These are phyloP conservation scores for Verticillium nubilum DNA, from an alignment of 2,329 filamentous ascomycete species.

Conservation along the genomic window DNA sequence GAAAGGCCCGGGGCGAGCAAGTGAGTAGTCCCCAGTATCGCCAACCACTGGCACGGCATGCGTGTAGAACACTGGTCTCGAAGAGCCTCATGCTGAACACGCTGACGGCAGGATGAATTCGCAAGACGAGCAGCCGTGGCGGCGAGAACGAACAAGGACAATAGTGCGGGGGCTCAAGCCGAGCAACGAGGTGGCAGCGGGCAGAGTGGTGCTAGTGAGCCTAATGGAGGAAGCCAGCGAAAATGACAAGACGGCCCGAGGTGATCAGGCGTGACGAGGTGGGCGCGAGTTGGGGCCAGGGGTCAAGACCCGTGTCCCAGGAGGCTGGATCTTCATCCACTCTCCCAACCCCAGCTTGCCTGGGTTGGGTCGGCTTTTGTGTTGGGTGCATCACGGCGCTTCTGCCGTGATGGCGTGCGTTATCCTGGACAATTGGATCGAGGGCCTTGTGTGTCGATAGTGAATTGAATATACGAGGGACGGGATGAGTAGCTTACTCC, in stretches of 20 bases:
- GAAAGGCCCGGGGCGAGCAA: conserved; percentile 32
- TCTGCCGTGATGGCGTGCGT: not conserved
- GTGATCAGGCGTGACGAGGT: not conserved
- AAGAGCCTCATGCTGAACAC: not conserved
- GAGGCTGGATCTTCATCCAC: not conserved
- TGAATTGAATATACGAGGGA: too few species aligned
- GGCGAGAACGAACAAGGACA: conserved; percentile 25
- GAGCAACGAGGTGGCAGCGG: conserved; percentile 10
- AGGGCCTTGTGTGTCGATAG: too few species aligned
- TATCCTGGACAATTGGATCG: too few species aligned
- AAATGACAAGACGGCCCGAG: not conserved
- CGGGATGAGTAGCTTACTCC: too few species aligned
- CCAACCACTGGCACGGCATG: not conserved
- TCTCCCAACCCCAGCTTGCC: not conserved
- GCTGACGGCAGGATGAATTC: conserved; percentile 25
- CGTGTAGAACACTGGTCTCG: not conserved
- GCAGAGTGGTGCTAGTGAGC: conserved; percentile 4
- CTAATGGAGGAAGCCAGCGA: not conserved
- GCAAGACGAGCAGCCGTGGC: conserved; percentile 27
- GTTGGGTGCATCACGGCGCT: not conserved
- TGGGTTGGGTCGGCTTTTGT: not conserved
- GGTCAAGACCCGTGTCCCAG: not conserved
- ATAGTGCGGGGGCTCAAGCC: conserved; percentile 8
- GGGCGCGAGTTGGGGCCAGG: not conserved
- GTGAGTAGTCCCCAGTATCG: conserved; percentile 17